phyloP scores from a whole-genome alignment of 2,329 filamentous ascomycete genomes.

The Calonectria crousiana region DNA sequence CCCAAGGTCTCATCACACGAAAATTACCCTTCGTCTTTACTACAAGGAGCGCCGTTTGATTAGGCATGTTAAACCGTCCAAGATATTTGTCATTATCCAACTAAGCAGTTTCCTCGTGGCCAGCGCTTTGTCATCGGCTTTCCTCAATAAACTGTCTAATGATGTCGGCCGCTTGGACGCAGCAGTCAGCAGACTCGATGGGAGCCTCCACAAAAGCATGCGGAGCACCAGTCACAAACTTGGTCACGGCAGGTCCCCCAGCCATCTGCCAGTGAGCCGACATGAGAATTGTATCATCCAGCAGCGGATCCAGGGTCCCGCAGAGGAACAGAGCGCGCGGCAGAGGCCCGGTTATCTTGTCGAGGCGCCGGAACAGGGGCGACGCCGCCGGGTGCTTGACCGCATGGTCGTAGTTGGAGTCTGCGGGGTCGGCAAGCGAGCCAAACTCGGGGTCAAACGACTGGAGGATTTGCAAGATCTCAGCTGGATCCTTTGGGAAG shows the following conservation, averaged over 20 bases:
- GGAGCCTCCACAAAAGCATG: slow-evolving; percentile 26
- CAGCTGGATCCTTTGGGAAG: not conserved
- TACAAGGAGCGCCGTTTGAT: not conserved
- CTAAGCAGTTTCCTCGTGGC: not conserved
- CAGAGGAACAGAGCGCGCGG: slow-evolving; percentile 29
- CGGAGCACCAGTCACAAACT: slow-evolving; percentile 26
- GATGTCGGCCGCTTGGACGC: not conserved
- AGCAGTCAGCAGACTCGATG: slow-evolving; percentile 14
- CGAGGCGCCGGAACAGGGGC: slow-evolving; percentile 22
- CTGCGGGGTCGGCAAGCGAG: not conserved
- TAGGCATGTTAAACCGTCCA: not conserved
- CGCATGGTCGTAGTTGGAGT: slow-evolving; percentile 1
- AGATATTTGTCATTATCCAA: too few relatives aligned
- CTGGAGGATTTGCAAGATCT: not conserved
- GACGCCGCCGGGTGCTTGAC: slow-evolving; percentile 12
- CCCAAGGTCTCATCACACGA: not conserved
- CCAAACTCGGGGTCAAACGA: slow-evolving; percentile 14
- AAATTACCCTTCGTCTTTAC: too few relatives aligned
- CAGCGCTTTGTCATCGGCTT: not conserved
- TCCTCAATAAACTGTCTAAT: slow-evolving; percentile 14
- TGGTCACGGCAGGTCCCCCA: slow-evolving; percentile 24
- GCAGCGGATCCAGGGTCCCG: slow-evolving; percentile 28
- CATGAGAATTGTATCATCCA: slow-evolving; percentile 34
- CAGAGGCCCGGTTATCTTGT: not conserved
- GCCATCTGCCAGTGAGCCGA: slow-evolving; percentile 29